A percentile compares a stretch with the other conserved stretches of the same genome.
These are phyloP conservation scores for Chaetomium olivaceum DNA, from an alignment of 2,329 filamentous ascomycete species.

Conservation along the genomic window DNA sequence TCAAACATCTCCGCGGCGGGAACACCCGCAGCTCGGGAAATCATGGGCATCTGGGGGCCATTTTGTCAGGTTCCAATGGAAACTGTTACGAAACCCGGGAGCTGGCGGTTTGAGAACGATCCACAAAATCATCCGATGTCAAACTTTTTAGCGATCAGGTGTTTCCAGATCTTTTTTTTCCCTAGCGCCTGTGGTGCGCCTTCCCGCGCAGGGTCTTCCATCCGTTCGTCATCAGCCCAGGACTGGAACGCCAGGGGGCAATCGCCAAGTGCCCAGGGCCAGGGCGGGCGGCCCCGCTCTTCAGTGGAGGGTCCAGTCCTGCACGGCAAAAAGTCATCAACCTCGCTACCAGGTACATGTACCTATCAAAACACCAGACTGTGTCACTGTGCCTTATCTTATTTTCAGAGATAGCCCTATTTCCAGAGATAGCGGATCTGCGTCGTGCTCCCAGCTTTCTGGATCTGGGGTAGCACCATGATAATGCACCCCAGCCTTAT, in stretches of 20 bases:
- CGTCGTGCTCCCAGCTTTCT: background rate
- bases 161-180: background rate
- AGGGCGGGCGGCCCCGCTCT: background rate
- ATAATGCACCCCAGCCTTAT: background rate
- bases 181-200: background rate
- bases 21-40: slow-evolving; percentile 22
- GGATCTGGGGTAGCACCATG: background rate
- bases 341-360: too few relatives aligned
- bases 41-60: background rate
- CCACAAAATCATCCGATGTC: background rate
- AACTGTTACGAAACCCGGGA: background rate
- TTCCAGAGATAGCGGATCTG: background rate
- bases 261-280: background rate
- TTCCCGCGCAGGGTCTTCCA: background rate
- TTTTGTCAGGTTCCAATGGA: background rate
- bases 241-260: background rate
- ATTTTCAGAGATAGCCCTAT: background rate
- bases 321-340: background rate
- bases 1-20: slow-evolving; percentile 30
- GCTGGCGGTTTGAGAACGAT: background rate
- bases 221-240: background rate
- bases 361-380: background rate
- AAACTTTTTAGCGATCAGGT: background rate
- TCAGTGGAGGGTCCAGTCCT: background rate
- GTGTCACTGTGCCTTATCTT: background rate